These are phyloP conservation scores for carrot (Daucus carota) DNA, from an alignment of 129 eudicot species.

Conservation along the genomic window DNA sequence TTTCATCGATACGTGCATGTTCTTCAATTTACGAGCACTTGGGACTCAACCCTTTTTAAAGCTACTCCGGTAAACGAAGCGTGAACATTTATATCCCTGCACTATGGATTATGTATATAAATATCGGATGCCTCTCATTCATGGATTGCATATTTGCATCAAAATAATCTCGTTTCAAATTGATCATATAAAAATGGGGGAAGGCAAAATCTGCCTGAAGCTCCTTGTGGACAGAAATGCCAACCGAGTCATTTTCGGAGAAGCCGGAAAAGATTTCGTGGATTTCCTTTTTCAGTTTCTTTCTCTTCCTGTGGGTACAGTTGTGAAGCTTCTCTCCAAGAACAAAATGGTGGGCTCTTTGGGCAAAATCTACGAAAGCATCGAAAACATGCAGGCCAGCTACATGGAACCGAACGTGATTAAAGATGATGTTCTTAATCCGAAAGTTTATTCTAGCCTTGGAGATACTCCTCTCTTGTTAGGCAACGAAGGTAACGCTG, in stretches of 20 bases:
- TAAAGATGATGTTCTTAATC: background rate
- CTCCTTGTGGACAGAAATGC: background rate
- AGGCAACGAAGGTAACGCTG: background rate
- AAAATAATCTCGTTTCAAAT: too few relatives aligned
- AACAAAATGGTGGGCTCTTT: slow-evolving; percentile 6
- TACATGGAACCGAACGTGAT: slow-evolving; percentile 7
- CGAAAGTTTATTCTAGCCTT: background rate
- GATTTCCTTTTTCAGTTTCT: slow-evolving; percentile 15
- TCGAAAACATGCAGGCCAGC: background rate
- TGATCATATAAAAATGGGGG: background rate
- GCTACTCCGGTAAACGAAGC: background rate
- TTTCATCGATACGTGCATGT: too few relatives aligned
- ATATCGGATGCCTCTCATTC: background rate
- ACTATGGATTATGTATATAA: background rate
- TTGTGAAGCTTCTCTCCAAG: background rate
- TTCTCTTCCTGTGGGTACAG: background rate
- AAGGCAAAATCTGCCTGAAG: background rate
- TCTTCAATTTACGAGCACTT: too few relatives aligned
- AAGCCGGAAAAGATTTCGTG: slow-evolving; percentile 28
- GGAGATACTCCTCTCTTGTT: background rate
- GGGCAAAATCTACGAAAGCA: slow-evolving; percentile 2
- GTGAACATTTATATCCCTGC: background rate
- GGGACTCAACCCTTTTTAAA: too few relatives aligned
- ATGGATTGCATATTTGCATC: background rate
- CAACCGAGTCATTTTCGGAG: slow-evolving; percentile 33